These are phyloP conservation scores for Phlyctochytrium planicorne DNA, from an alignment of 192 early-diverging fungal species.

Conservation along the genomic window DNA sequence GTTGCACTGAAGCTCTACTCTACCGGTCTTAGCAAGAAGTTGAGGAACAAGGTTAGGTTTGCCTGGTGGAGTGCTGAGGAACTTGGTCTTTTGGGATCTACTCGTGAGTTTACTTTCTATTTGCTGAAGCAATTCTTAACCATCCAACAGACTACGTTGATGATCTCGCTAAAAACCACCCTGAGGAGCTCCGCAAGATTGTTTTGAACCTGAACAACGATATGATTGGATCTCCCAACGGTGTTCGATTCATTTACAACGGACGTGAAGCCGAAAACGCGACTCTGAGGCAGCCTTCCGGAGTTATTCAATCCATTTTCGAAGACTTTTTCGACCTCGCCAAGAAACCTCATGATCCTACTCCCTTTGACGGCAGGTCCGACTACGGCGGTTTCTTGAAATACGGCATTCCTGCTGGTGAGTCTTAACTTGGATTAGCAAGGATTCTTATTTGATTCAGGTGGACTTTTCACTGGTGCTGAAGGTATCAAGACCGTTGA, in stretches of 20 bases:
- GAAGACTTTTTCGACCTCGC: conserved; percentile 28
- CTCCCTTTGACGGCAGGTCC: conserved; percentile 27
- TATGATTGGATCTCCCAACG: conserved; percentile 38
- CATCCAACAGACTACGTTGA: conserved; percentile 40
- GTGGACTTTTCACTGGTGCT: conserved; percentile 25
- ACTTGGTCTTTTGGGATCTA: conserved; percentile 7
- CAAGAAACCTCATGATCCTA: conserved; percentile 23
- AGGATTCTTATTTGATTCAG: conserved; percentile 27
- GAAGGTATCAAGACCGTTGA: conserved; percentile 31
- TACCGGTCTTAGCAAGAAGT: conserved; percentile 28
- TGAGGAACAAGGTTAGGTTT: conserved; percentile 38
- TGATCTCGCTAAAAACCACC: conserved; percentile 27
- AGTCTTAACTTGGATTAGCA: not conserved
- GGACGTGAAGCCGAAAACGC: conserved; percentile 28
- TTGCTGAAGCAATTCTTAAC: not conserved
- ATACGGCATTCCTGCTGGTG: conserved; percentile 37
- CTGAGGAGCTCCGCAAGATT: conserved; percentile 19
- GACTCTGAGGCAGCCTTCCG: conserved; percentile 19
- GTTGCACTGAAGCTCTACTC: conserved; percentile 30
- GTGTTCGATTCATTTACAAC: conserved; percentile 30
- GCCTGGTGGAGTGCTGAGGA: conserved; percentile 35
- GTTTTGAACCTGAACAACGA: conserved; percentile 30
- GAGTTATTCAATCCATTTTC: conserved; percentile 30
- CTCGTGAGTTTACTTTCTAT: not conserved
- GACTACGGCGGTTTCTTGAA: conserved; percentile 36